phyloP scores from a whole-genome alignment of 768 basidiomycete species.

The Boletus pseudo-olivaceus region DNA sequence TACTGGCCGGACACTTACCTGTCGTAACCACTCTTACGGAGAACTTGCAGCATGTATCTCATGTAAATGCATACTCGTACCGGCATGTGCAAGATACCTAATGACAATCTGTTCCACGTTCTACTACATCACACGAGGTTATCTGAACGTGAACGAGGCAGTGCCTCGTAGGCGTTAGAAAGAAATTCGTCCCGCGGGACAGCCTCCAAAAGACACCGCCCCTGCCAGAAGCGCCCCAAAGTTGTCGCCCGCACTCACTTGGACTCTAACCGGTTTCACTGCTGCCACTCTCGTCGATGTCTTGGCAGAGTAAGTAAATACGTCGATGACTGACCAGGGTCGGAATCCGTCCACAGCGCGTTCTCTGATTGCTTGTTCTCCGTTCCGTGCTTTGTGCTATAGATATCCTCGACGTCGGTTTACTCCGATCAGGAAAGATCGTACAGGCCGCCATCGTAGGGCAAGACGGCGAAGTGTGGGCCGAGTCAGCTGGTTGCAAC shows the following conservation, averaged over 20 bases:
- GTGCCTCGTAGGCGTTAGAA: slow-evolving; percentile 4
- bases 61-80: not conserved
- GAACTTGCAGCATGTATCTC: not conserved
- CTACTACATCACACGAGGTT: not conserved
- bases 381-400: not conserved
- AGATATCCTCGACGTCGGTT: slow-evolving; percentile 83
- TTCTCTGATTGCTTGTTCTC: not conserved
- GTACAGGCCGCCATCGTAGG: slow-evolving; percentile 57
- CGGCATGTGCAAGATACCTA: not conserved
- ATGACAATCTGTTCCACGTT: not conserved
- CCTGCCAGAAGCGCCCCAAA: no score
- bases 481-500: slow-evolving; percentile 26
- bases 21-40: not conserved
- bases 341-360: not conserved
- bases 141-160: not conserved
- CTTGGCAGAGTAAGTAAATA: slow-evolving; percentile 25
- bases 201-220: not conserved
- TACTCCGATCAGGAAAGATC: slow-evolving; percentile 72
- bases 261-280: not conserved
- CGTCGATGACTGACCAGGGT: not conserved
- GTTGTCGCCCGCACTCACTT: not conserved
- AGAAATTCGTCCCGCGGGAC: not conserved
- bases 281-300: slow-evolving; percentile 12
- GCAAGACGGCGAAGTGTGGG: slow-evolving; percentile 30
- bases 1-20: not conserved